Base-by-base conservation (phyloP, 805 yeast species). In the Wickerhamiella sorbophila region DNA sequence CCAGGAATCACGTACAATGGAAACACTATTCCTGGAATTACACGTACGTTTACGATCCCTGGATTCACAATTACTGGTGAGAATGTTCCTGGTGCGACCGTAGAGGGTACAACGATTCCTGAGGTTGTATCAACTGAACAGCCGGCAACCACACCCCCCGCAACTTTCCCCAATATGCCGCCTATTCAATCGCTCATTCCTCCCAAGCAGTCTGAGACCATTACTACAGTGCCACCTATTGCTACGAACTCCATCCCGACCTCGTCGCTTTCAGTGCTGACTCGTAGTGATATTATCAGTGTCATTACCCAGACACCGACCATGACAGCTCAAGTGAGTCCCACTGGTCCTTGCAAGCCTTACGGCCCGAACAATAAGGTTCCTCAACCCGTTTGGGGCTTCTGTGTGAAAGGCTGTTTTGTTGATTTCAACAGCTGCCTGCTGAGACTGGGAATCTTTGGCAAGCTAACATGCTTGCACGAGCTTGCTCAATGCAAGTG, bases 391-490 rank as follows among this genome's bases (percentile, higher is more conserved):
- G 36, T 42, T 8, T 40, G 34, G 10, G 54, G 54, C 21, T 43
- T 44, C 40, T 51, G 54, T 38, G 34, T 49, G 31, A 36, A 33
- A 5, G 54, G 53, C 4, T 51, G 54, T 34, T 19, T 44, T 16
- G 20, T 20, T 8, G 44, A 38, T 35, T 48, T 35, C 33, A 16
- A 33, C 29, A 16, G 17, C 15, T 52, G 55, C 33, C 27, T 24
- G 26, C 31, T 27, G 9, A 31, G 37, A 17, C 15, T 33, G 20
- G 40, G 43, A 20, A 22, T 29, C 22, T n/a, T 24, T 8, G 41
- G 34, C 9, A 22, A 41, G 19, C 31, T 40, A 27, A 33, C 41
- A 5, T 52, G 55, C 33, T 29, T 44, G 33, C 38, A 43, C 41
- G 27, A 39, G 14, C 39, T 50, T n/a, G 47, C 44, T 19, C 33